Base-by-base conservation (phyloP, 1,139 yeast genomes). In the Sugiyamaella pinicola region DNA sequence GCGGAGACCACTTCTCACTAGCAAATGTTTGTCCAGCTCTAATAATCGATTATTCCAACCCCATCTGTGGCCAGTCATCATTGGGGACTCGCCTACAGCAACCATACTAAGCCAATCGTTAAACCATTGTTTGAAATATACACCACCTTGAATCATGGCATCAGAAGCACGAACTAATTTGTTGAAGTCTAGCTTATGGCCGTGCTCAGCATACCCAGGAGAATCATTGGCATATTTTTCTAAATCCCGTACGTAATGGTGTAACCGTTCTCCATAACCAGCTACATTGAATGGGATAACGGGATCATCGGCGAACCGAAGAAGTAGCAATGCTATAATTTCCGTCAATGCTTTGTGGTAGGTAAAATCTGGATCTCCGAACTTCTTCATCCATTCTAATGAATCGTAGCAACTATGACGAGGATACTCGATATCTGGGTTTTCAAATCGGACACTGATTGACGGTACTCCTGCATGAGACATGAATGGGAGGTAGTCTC, bases 1-100 rank as follows among this genome's bases (percentile, higher is more conserved):
- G 12, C 3, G 79, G 78, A 8, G 79, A 66, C 1, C 83, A 17
- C 70, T 74, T 3, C 74, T 70, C 17, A 74, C 70, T 22, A 84
- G 64, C 58, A 86, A 75, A 21, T 75, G 73, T 60, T 79, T 79
- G 59, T 84, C 87, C 53, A 88, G 75, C 15, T 73, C 70, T 15
- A 81, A 70, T 65, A 89, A 70, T 57, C 82, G 81, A 28, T 82
- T 78, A 69, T 91, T 91, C 89, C 95, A 86, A 56, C 80, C 81
- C 85, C 89, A 81, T 62, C 98, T 76, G 60, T 81, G 83, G 55
- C 83, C 78, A 0, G 91, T 79, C 53, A 86, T 73, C 45, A 85
- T 68, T 2, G 89, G 80, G 0, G 96, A 91, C 64, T 88, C 96
- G 34, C 69, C 71, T 7, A 51, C 51, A 10, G 58, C 55, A 13